A percentile compares a stretch with the other conserved stretches of the same genome.
These are phyloP conservation scores for Haberlea rhodopensis DNA, from an alignment of 257 asterid genomes.

Conservation along the genomic window DNA sequence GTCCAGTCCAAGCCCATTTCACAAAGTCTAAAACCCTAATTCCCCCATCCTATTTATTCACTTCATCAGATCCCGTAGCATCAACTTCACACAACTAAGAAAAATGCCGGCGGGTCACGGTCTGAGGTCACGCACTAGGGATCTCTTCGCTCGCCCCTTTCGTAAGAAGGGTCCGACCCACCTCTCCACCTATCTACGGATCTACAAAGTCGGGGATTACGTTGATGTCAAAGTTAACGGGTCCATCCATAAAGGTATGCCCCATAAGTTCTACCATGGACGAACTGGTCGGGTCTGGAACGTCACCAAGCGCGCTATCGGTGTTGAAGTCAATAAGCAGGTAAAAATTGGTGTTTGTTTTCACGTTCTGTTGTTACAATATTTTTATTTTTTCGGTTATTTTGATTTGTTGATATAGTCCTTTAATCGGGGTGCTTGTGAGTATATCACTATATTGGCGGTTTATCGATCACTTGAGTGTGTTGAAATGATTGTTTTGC, in stretches of 20 bases:
- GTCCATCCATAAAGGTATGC: conserved; percentile 37
- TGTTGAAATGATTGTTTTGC: background rate
- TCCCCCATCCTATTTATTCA: background rate
- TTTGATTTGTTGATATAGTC: background rate
- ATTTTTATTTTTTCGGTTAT: too few species aligned
- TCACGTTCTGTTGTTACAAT: too few species aligned
- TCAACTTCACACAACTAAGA: background rate
- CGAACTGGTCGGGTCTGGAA: conserved; percentile 38
- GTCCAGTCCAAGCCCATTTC: background rate
- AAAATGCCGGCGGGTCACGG: conserved; percentile 40
- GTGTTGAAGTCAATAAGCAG: conserved; percentile 36
- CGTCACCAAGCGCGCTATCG: conserved; percentile 33
- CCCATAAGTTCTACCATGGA: conserved; percentile 34
- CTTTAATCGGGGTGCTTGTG: background rate
- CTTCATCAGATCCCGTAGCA: background rate
- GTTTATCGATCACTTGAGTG: too few species aligned
- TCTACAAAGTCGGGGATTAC: conserved; percentile 29
- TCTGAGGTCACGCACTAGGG: conserved; percentile 30
- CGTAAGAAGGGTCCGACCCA: conserved; percentile 32
- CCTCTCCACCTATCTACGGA: conserved; percentile 26
- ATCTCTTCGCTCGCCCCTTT: conserved; percentile 29
- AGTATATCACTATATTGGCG: too few species aligned
- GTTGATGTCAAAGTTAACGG: conserved; percentile 35
- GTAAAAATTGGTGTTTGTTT: background rate
- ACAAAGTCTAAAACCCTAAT: background rate